Evolutionary conservation across 768 basidiomycete species (phyloP).

Genomic region (Cystobasidiopsis lactophilus): DNA sequence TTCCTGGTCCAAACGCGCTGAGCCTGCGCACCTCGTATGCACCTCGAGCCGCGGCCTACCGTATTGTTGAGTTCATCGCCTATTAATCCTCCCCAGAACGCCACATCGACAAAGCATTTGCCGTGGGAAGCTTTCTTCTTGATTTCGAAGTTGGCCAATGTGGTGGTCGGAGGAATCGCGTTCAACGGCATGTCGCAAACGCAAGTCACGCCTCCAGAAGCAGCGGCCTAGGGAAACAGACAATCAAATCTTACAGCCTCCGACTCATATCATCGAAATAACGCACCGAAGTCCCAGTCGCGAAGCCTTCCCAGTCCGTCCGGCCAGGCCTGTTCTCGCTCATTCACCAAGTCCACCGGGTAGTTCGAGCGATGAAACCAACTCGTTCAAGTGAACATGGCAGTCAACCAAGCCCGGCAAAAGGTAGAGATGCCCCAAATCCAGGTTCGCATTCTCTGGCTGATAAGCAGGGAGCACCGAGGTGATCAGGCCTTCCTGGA

Average conservation of each 20-base stretch:
- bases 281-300: background rate
- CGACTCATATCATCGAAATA: background rate
- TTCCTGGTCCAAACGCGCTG: too few species aligned
- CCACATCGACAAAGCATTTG: slow-evolving; percentile 60
- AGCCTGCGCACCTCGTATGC: too few species aligned
- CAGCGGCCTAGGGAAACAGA: slow-evolving; percentile 40
- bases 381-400: slow-evolving; percentile 21
- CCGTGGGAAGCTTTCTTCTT: slow-evolving; percentile 51
- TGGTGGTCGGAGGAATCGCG: slow-evolving; percentile 87
- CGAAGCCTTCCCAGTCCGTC: slow-evolving; percentile 18
- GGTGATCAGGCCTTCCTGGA: slow-evolving; percentile 28
- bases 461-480: slow-evolving; percentile 27
- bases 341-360: background rate
- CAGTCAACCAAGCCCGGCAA: slow-evolving; percentile 57
- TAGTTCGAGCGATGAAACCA: background rate
- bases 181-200: slow-evolving; percentile 96
- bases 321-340: slow-evolving; percentile 6
- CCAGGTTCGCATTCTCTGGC: slow-evolving; percentile 36
- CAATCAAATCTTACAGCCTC: background rate
- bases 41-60: slow-evolving; percentile 33
- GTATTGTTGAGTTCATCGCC: slow-evolving; percentile 46
- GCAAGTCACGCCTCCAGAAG: slow-evolving; percentile 83
- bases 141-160: slow-evolving; percentile 43
- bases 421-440: slow-evolving; percentile 21
- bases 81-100: slow-evolving; percentile 87